A percentile compares a stretch with the other conserved stretches of the same genome.
phyloP scores from a whole-genome alignment of 257 asterid genomes.

The Asclepias syriaca region DNA sequence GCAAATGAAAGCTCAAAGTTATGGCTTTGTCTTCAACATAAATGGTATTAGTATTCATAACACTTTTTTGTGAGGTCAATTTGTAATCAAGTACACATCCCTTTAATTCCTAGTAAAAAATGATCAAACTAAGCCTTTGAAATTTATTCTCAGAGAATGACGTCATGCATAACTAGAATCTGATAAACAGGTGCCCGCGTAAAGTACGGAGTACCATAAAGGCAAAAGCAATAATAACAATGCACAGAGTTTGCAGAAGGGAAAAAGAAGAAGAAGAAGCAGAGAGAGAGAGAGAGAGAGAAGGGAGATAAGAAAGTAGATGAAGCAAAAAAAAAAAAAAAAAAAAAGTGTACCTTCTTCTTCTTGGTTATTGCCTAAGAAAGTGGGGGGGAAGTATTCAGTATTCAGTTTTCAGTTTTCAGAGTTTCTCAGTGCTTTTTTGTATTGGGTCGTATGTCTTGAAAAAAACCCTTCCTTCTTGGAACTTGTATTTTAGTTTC shows the following conservation, averaged over 20 bases:
- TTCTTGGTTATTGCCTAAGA: constrained; percentile 14
- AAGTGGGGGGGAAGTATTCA: constrained; percentile 15
- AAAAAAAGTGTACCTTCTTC: neutral
- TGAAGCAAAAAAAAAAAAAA: constrained; percentile 9
- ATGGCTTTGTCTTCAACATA: no score
- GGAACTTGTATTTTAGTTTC: constrained; percentile 8
- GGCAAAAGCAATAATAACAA: neutral
- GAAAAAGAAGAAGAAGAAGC: constrained; percentile 3
- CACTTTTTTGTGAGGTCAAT: no score
- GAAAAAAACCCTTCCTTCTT: neutral
- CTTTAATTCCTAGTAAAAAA: no score
- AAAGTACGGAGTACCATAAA: constrained; percentile 16
- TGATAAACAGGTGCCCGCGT: constrained; percentile 5
- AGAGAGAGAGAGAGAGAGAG: constrained; percentile 17
- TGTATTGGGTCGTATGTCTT: neutral
- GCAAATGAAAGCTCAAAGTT: no score
- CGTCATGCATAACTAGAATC: constrained; percentile 7
- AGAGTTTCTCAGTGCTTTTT: neutral
- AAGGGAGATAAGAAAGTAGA: constrained; percentile 5
- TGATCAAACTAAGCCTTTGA: no score
- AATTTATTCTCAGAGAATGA: no score
- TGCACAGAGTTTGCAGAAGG: constrained; percentile 10
- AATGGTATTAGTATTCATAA: no score
- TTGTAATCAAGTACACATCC: no score
- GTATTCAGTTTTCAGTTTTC: constrained; percentile 1